A percentile compares a stretch with the other conserved stretches of the same genome.
Evolutionary conservation across 352 stramenopile genomes (phyloP).

Genomic region (Phytophthora litchii): DNA sequence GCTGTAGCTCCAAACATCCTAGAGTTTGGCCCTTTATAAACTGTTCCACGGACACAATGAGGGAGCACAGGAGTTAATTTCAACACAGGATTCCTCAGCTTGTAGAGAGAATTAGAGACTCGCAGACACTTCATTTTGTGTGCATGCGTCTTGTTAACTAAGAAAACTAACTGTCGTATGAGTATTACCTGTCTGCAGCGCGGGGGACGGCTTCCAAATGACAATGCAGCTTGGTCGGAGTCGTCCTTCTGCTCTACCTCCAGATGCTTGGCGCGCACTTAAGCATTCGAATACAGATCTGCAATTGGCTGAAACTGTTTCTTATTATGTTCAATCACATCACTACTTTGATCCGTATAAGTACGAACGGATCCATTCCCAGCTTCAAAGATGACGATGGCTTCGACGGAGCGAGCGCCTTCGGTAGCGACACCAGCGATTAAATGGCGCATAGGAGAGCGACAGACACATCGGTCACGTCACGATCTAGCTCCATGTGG

Average conservation of each 20-base stretch:
- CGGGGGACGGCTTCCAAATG: slow-evolving; percentile 17
- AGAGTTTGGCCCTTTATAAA: slow-evolving; percentile 1
- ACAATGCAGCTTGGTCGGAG: background rate
- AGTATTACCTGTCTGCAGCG: slow-evolving; percentile 19
- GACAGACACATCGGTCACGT: slow-evolving; percentile 33
- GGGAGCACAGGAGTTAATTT: background rate
- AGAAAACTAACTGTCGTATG: background rate
- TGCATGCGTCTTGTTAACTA: background rate
- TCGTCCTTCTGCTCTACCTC: slow-evolving; percentile 18
- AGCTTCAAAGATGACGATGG: slow-evolving; percentile 34
- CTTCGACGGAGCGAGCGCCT: slow-evolving; percentile 15
- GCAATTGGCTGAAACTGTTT: slow-evolving; percentile 30
- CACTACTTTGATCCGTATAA: slow-evolving; percentile 2
- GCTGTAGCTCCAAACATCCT: slow-evolving; percentile 63
- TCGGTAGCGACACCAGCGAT: background rate
- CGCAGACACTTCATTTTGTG: background rate
- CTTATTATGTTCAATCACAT: slow-evolving; percentile 28
- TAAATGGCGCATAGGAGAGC: slow-evolving; percentile 56
- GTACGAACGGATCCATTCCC: slow-evolving; percentile 23
- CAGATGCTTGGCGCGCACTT: slow-evolving; percentile 35
- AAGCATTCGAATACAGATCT: background rate
- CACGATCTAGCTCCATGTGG: slow-evolving; percentile 24
- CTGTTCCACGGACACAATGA: slow-evolving; percentile 5
- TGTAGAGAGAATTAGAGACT: slow-evolving; percentile 2
- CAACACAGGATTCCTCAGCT: slow-evolving; percentile 5